Conservation (phyloP, 768 basidiomycete genomes). For the Mycena vitilis region DNA sequence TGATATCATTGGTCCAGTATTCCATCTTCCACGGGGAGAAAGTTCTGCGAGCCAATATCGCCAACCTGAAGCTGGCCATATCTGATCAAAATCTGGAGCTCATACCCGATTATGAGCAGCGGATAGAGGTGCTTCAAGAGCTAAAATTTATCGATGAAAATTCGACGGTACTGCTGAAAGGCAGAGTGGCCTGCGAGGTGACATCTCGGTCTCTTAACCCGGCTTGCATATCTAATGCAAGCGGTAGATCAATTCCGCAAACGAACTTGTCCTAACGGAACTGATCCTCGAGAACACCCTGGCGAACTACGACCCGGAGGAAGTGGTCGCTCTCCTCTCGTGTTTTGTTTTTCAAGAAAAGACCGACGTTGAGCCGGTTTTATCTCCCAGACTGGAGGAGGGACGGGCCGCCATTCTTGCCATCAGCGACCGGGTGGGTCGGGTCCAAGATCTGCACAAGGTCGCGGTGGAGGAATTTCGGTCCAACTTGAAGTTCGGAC, state of each 20-base stretch:
- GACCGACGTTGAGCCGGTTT: slow-evolving; percentile 86
- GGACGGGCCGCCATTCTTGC: slow-evolving; percentile 83
- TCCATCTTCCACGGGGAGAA: slow-evolving; percentile 78
- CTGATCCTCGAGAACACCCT: slow-evolving; percentile 96
- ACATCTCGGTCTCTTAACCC: slow-evolving; percentile 26
- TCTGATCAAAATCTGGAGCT: slow-evolving; percentile 98
- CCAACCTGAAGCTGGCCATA: slow-evolving; percentile 81
- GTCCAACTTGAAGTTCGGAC: slow-evolving; percentile 85
- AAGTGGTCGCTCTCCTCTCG: slow-evolving; percentile 95
- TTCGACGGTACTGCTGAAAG: slow-evolving; percentile 94
- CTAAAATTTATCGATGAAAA: slow-evolving; percentile 96
- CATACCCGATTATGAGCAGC: slow-evolving; percentile 96
- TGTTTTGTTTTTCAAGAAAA: slow-evolving; percentile 99
- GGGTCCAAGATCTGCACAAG: slow-evolving; percentile 83
- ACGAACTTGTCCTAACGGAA: slow-evolving; percentile 95
- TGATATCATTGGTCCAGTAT: slow-evolving; percentile 65
- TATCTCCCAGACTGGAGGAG: slow-evolving; percentile 82
- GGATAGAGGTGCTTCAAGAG: slow-evolving; percentile 90
- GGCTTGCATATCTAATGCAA: slow-evolving; percentile 1
- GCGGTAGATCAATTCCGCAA: slow-evolving; percentile 94
- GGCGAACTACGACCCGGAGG: slow-evolving; percentile 91
- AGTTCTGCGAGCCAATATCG: slow-evolving; percentile 78
- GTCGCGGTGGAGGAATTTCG: slow-evolving; percentile 85
- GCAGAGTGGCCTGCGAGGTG: slow-evolving; percentile 98
- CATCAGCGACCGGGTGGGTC: slow-evolving; percentile 82